These are phyloP conservation scores for Aspergillus amoenus DNA, from an alignment of 2,329 filamentous ascomycete species.

Conservation along the genomic window DNA sequence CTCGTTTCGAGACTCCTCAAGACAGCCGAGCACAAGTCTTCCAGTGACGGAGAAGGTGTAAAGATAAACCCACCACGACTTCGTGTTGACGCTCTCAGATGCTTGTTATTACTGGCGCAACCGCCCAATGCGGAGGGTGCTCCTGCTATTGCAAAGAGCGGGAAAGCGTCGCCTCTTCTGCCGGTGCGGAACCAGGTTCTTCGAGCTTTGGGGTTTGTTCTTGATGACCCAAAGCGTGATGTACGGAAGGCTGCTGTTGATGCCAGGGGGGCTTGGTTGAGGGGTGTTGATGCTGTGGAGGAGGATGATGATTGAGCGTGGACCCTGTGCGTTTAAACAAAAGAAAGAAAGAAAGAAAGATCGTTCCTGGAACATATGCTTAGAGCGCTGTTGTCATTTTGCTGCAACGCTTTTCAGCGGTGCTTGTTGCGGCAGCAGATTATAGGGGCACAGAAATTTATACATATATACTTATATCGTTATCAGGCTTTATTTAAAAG, in stretches of 20 bases:
- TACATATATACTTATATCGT: neutral
- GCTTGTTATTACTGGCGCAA: slow-evolving; percentile 40
- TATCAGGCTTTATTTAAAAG: neutral
- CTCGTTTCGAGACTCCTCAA: slow-evolving; percentile 57
- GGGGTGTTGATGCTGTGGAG: slow-evolving; percentile 58
- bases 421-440: neutral
- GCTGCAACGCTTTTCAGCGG: too few species aligned
- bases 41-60: neutral
- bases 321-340: neutral
- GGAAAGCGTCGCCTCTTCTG: slow-evolving; percentile 49
- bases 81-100: slow-evolving; percentile 37
- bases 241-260: slow-evolving; percentile 63
- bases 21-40: slow-evolving; percentile 37
- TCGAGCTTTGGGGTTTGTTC: slow-evolving; percentile 51
- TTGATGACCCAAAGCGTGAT: slow-evolving; percentile 64
- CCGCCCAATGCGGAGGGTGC: slow-evolving; percentile 19
- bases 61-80: slow-evolving; percentile 29
- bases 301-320: slow-evolving; percentile 49
- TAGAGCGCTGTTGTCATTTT: neutral
- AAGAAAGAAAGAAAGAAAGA: too few species aligned
- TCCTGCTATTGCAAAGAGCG: slow-evolving; percentile 24
- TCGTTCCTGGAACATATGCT: neutral
- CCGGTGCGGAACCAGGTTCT: slow-evolving; percentile 59
- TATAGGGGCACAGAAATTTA: neutral
- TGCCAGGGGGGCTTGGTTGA: slow-evolving; percentile 61